Evolutionary conservation across 805 yeast species (phyloP), one percentile per base, ranked within the genome.

Genomic region (Yamadazyma kitorensis): DNA sequence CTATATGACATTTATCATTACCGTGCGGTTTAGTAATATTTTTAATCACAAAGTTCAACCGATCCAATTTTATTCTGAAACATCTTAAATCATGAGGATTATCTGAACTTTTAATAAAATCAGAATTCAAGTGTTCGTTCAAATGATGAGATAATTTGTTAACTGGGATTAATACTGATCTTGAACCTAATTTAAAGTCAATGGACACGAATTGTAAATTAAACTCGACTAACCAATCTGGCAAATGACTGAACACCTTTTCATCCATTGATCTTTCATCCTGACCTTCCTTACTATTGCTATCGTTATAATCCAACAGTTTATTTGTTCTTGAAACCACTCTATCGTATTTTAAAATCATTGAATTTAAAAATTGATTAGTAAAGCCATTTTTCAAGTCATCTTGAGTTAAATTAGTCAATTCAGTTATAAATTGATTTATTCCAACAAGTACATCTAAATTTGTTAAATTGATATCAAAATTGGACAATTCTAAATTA

Each of bases 121-220:
- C 54, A 12, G 43, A 28, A 22, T 40, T 29, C 26, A 46, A 36
- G 29, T 42, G 42, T 17, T 40, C 39, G 7, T 39, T 51, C 9
- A 29, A 23, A 18, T 39, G 26, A n/a, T 37, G 21, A 16, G 47
- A 28, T 10, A 54, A 27, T 17, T 41, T 31, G 5, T 52, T 49
- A 11, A 40, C 29, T 15, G 60, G 64, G 6, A 66, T 56, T 23
- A 67, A 48, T 1, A 66, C 59, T 6, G 71, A 65, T 14, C 70
- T 45, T 2, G 72, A 62, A 0, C 71, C 72, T 9, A 67, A 32
- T 19, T 41, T 35, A 4, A 68, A 24, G 7, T 42, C 42, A 16
- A 49, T 24, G 4, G 42, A 34, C n/a, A 37, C 31, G 11, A 55
- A 18, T 6, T 33, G 33, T 15, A 59, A 16, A 14, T 49, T 46